Base-by-base conservation (phyloP, 2,329 filamentous ascomycete species). In the Tolypocladium paradoxum region DNA sequence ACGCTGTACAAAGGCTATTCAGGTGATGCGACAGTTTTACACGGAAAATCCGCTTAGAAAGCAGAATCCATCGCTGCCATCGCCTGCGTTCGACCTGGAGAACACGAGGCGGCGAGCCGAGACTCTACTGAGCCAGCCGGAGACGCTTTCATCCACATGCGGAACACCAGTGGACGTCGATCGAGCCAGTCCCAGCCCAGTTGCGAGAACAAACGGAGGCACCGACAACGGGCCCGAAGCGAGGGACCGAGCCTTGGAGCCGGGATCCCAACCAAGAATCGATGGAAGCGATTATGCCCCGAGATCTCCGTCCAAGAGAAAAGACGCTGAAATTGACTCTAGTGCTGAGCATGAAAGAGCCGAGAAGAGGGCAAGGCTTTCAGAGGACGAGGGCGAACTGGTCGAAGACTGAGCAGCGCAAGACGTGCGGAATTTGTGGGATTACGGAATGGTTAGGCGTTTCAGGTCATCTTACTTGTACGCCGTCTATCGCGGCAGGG, bases 1-100 rank as follows among this genome's bases (percentile, higher is more conserved):
- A 24, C 82, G 87, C 56, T 87, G 95, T 57, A 72, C 79, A 43
- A 79, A 78, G 60, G 89, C 90, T 4, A 88, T 91, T 60, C 84
- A 87, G 52, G 77, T 88, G 52, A 87, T 96, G 75, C 81, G 83
- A 36, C 82, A 80, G 56, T 85, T 84, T 62, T 85, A 84, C 65
- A 72, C 69, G 43, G 81, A 85, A 65, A 85, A 85, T 65, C 82
- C 82, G 48, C 72, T 83, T 53, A 73, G 74, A 58, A 82, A 81
- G 66, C 73, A 76, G 60, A 78, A 81, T 58, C 73, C 76, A 51
- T 70, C 76, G 62, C 55, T 77, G 68, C 63, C 75, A 36, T 82
- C 78, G 34, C 79, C 80, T 11, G 72, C 73, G 9, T 83, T 82
- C 59, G 72, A 73, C 55, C 71, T 83, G 45, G 78, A 82, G 60